Conservation (phyloP, 192 early-diverging fungal genomes). For the Umbelopsis vinacea region DNA sequence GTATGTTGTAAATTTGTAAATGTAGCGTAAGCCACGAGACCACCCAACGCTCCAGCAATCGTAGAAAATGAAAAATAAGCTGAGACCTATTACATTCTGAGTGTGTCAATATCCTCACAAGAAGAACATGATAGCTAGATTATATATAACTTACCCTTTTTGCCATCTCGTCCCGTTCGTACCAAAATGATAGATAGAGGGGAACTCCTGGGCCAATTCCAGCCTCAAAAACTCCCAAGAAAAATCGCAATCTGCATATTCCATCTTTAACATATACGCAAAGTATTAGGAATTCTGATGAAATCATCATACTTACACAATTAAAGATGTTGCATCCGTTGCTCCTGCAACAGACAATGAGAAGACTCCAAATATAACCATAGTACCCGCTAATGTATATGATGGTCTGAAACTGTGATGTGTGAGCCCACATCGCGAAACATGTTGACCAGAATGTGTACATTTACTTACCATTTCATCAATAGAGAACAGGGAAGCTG, state of each 20-base stretch:
- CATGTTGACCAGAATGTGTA: not conserved
- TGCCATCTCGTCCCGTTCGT: conserved; percentile 30
- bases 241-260: conserved; percentile 31
- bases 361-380: conserved; percentile 36
- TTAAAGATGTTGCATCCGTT: conserved; percentile 9
- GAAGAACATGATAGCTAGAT: not conserved
- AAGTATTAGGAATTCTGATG: not conserved
- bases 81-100: conserved; percentile 35
- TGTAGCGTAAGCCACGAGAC: conserved; percentile 71
- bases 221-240: conserved; percentile 32
- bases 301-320: not conserved
- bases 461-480: conserved; percentile 25
- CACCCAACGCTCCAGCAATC: conserved; percentile 75
- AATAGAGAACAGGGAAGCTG: conserved; percentile 33
- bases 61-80: conserved; percentile 72
- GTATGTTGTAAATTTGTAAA: conserved; percentile 51
- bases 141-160: not conserved
- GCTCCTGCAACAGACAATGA: conserved; percentile 20
- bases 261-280: not conserved
- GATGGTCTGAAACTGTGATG: conserved; percentile 28
- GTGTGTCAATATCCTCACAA: not conserved
- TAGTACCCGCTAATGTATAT: conserved; percentile 26
- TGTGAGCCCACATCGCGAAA: not conserved
- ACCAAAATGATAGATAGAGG: conserved; percentile 35
- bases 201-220: conserved; percentile 27